phyloP scores from a whole-genome alignment of 306 rosid genomes.

The Ormosia emarginata region DNA sequence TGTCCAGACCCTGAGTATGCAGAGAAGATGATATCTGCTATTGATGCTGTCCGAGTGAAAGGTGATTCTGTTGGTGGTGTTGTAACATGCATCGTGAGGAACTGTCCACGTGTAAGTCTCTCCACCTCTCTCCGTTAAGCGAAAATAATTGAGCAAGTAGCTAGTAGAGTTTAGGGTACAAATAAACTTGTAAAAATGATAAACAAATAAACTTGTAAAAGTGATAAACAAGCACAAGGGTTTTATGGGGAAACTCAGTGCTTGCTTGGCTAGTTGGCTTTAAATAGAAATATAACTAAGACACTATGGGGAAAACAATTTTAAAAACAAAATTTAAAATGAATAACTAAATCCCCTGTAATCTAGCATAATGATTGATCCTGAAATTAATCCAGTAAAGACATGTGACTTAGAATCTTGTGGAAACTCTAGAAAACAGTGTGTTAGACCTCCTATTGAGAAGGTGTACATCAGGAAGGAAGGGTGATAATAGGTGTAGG shows the following conservation, averaged over 20 bases:
- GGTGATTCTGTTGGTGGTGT: slow-evolving; percentile 97
- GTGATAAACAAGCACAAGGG: not conserved
- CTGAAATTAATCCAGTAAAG: not conserved
- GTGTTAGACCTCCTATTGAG: no score
- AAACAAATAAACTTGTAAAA: not conserved
- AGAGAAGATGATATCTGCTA: slow-evolving; percentile 90
- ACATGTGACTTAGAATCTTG: not conserved
- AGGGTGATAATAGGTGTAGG: no score
- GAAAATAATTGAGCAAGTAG: slow-evolving; percentile 5
- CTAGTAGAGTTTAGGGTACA: not conserved
- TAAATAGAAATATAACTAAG: not conserved
- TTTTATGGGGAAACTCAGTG: not conserved
- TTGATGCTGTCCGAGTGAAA: slow-evolving; percentile 77
- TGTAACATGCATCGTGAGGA: slow-evolving; percentile 88
- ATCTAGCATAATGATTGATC: not conserved
- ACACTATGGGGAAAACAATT: not conserved
- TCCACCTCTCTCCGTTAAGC: slow-evolving; percentile 7
- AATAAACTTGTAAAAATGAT: slow-evolving; percentile 6
- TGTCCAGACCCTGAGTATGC: slow-evolving; percentile 96
- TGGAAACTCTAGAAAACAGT: not conserved
- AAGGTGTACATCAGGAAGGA: no score
- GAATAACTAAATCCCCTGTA: not conserved
- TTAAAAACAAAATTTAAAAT: not conserved
- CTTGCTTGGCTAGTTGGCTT: not conserved
- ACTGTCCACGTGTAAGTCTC: slow-evolving; percentile 73